These are phyloP conservation scores for Nigrospora sphaerica DNA, from an alignment of 2,329 filamentous ascomycete genomes.

Conservation along the genomic window DNA sequence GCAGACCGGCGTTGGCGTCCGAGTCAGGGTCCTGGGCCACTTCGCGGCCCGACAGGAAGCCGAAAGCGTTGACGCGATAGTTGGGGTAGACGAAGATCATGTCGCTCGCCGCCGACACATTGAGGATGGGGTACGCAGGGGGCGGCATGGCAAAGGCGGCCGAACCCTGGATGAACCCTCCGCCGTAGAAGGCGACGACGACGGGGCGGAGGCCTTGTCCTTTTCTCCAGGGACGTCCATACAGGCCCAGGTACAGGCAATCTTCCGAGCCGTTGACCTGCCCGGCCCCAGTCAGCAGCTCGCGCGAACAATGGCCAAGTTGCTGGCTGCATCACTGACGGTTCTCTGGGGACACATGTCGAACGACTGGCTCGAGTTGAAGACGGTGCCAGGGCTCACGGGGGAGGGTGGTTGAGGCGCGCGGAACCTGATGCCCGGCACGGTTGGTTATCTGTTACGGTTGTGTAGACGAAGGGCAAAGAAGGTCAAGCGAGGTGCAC, in stretches of 20 bases:
- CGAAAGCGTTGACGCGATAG: conserved; percentile 51
- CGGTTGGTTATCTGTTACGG: too few relatives aligned
- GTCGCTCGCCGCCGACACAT: conserved; percentile 42
- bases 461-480: too few relatives aligned
- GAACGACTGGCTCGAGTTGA: conserved; percentile 47
- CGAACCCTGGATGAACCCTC: conserved; percentile 52
- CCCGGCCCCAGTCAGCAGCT: background rate
- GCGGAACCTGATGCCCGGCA: conserved; percentile 38
- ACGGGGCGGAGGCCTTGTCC: conserved; percentile 44
- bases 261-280: conserved; percentile 49
- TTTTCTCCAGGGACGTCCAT: conserved; percentile 46
- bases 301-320: background rate
- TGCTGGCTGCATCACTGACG: conserved; percentile 17
- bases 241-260: conserved; percentile 54
- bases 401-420: conserved; percentile 48
- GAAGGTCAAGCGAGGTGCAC: background rate
- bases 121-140: conserved; percentile 49
- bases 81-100: conserved; percentile 39
- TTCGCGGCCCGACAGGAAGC: conserved; percentile 42
- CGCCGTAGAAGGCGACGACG: conserved; percentile 54
- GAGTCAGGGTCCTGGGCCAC: conserved; percentile 33
- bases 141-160: conserved; percentile 49
- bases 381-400: conserved; percentile 36
- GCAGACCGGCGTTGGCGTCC: conserved; percentile 43
- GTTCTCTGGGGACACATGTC: conserved; percentile 53